Percentiles rank a stretch among this genome's conserved stretches.
Conservation (phyloP, 345 rosid species). For the Pistacia vera region DNA sequence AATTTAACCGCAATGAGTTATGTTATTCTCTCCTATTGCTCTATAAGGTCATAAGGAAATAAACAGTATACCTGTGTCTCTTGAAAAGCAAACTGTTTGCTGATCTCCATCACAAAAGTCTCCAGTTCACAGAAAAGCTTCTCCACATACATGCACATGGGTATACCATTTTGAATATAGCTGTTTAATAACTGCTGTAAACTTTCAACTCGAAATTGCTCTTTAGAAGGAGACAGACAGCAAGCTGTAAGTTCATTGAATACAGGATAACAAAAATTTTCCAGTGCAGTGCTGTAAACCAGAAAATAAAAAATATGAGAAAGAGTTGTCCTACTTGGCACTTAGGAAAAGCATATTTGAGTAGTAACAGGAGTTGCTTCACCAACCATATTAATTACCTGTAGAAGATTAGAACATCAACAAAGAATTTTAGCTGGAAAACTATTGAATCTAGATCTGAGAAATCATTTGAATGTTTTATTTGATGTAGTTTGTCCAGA, state of each 20-base stretch:
- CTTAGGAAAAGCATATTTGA: background rate
- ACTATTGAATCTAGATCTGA: conserved; percentile 38
- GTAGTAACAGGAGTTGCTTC: background rate
- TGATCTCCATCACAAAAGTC: conserved; percentile 38
- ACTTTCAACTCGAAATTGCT: conserved; percentile 35
- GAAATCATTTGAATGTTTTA: conserved; percentile 38
- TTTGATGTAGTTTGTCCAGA: conserved; percentile 41
- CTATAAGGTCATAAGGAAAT: background rate
- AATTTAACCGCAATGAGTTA: background rate
- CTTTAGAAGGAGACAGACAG: conserved; percentile 25
- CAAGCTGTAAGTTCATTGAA: conserved; percentile 38
- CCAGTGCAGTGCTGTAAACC: conserved; percentile 58
- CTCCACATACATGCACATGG: conserved; percentile 35
- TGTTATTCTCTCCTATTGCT: background rate
- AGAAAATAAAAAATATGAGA: conserved; percentile 8
- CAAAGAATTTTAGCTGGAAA: conserved; percentile 60
- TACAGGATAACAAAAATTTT: conserved; percentile 53
- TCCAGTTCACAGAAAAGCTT: conserved; percentile 52
- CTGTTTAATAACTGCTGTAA: conserved; percentile 48
- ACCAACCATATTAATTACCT: conserved; percentile 44
- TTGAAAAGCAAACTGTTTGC: conserved; percentile 46
- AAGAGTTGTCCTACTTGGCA: conserved; percentile 6
- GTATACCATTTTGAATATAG: conserved; percentile 23
- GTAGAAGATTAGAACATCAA: conserved; percentile 66
- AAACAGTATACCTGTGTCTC: conserved; percentile 58